These are phyloP conservation scores for Suhomyces kilbournensis DNA, from an alignment of 805 yeast genomes.

Conservation along the genomic window DNA sequence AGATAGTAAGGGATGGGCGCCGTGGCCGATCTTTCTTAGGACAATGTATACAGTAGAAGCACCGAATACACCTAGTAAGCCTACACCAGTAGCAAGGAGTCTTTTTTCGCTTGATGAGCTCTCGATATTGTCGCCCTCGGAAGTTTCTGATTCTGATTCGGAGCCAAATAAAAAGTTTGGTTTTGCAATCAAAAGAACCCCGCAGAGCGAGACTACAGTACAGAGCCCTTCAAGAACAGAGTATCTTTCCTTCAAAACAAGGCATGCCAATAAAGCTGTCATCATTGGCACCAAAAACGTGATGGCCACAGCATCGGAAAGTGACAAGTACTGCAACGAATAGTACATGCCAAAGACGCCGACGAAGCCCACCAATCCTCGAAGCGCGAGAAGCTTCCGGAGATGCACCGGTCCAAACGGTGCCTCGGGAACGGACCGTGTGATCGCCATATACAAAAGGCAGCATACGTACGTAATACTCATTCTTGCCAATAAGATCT, in stretches of 20 bases:
- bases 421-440: slow-evolving; percentile 51
- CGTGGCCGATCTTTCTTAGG: slow-evolving; percentile 69
- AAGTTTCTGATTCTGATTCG: slow-evolving; percentile 27
- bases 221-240: slow-evolving; percentile 67
- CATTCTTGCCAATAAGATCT: slow-evolving; percentile 78
- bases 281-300: slow-evolving; percentile 76
- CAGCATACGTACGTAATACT: slow-evolving; percentile 62
- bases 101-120: slow-evolving; percentile 53
- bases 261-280: slow-evolving; percentile 71
- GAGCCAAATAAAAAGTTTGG: slow-evolving; percentile 69
- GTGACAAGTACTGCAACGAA: slow-evolving; percentile 66
- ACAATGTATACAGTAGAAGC: slow-evolving; percentile 68
- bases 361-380: slow-evolving; percentile 69
- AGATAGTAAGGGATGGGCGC: slow-evolving; percentile 76
- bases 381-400: slow-evolving; percentile 49
- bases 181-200: slow-evolving; percentile 78
- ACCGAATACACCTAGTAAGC: slow-evolving; percentile 65
- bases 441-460: slow-evolving; percentile 49
- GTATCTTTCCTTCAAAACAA: slow-evolving; percentile 63
- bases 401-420: slow-evolving; percentile 68
- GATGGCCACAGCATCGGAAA: slow-evolving; percentile 79
- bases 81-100: slow-evolving; percentile 60
- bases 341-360: slow-evolving; percentile 81
- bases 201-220: slow-evolving; percentile 62
- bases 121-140: slow-evolving; percentile 42